Conservation (phyloP, 345 rosid species). For the Melaleuca quinquenervia region DNA sequence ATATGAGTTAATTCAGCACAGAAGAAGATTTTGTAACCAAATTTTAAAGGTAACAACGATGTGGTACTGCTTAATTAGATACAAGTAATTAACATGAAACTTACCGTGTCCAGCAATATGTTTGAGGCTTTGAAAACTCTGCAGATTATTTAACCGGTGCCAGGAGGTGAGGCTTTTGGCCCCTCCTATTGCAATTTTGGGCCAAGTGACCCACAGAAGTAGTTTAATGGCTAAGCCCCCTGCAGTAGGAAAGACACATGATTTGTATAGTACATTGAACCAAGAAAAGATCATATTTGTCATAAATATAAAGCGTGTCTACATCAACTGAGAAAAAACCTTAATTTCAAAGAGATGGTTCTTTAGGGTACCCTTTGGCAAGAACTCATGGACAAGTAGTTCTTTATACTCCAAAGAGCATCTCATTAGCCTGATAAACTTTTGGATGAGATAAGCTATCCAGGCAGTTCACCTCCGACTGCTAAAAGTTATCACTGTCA, state of each 20-base stretch:
- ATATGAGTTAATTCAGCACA: background rate
- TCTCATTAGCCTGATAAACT: background rate
- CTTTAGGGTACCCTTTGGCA: slow-evolving; percentile 4
- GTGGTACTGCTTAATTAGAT: background rate
- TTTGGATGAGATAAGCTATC: slow-evolving; percentile 5
- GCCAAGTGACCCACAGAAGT: background rate
- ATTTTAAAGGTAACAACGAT: background rate
- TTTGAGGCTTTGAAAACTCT: background rate
- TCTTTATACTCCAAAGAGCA: background rate
- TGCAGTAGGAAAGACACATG: background rate
- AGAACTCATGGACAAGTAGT: slow-evolving; percentile 9
- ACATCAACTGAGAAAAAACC: background rate
- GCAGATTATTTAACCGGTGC: background rate
- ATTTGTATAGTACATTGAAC: background rate
- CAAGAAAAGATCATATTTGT: background rate
- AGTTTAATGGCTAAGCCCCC: background rate
- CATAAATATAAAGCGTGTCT: background rate
- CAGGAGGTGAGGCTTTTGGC: slow-evolving; percentile 3
- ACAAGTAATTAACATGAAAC: accelerated
- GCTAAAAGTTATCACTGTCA: background rate
- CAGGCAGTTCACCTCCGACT: slow-evolving; percentile 5
- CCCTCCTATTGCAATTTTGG: slow-evolving; percentile 1
- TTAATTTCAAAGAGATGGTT: slow-evolving; percentile 11
- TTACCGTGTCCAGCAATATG: slow-evolving; percentile 1
- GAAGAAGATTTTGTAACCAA: background rate